These are phyloP conservation scores for Penicillium sp. DNA, from an alignment of 2,329 filamentous ascomycete species.

Conservation along the genomic window DNA sequence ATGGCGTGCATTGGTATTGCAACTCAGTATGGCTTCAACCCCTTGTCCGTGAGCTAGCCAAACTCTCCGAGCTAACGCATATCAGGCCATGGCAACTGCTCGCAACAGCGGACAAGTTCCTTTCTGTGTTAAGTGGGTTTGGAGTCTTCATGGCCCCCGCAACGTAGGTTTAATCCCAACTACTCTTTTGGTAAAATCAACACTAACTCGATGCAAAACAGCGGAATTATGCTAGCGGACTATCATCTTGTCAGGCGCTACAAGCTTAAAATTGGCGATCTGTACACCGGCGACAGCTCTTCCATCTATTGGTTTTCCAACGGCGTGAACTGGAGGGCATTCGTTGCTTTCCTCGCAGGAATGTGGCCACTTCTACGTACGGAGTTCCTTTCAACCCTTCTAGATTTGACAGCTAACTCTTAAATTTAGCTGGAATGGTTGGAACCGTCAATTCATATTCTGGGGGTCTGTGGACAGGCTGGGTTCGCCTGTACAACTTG, in stretches of 20 bases:
- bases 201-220: background rate
- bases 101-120: background rate
- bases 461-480: background rate
- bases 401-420: background rate
- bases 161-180: background rate
- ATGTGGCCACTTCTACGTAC: background rate
- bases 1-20: background rate
- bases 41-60: fast-evolving
- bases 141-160: background rate
- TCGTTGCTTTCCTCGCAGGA: background rate
- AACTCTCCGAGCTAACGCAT: background rate
- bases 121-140: background rate
- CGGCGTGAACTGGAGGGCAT: background rate
- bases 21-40: background rate
- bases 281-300: background rate
- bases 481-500: background rate
- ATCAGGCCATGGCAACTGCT: background rate
- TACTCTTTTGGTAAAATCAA: background rate
- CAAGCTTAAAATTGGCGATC: background rate
- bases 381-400: background rate
- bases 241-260: background rate
- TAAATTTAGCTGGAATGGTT: background rate
- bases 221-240: background rate
- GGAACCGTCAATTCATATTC: background rate
- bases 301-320: background rate